Base-by-base conservation (phyloP, 371 early-diverging fungal genomes). In the Funneliformis caledonium region DNA sequence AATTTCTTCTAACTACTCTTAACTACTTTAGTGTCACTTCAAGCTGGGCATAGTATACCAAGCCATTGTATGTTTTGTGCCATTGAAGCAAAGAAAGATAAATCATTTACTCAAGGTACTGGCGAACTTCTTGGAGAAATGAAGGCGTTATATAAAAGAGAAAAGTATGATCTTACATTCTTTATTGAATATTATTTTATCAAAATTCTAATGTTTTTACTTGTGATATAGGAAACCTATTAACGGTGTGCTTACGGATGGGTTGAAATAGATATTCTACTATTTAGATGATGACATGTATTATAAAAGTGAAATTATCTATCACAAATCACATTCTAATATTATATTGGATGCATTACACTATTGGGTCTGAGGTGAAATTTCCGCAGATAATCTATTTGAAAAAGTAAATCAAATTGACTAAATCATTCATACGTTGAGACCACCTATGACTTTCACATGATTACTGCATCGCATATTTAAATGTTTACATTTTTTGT, bases 111-210 rank as follows among this genome's bases (percentile, higher is more conserved):
- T 22, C 26, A 65, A 65, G n/a, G 65, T 65, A 22, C 65, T 14
- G 65, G 65, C 14, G 65, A 65, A 65, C 65, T 65, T 65, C 26
- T 65, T 65, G 65, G 65, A 65, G 11, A 65, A 65, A 65, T 65
- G 65, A 65, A 65, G 65, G 65, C 14, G 22, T 22, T 65, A 65
- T 3, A 22, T 65, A 65, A 65, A 33, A 33, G 16, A 52, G 52
- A 33, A 65, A 65, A 65, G 65, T 37, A 33, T 65, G 37, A 33
- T 65, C 10, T 65, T 65, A 65, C 11, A 65, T 26, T 3, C 37
- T 65, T 65, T 3, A 22, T 33, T 26, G 14, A 4, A 62, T 62
- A 62, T 7, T 47, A 47, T 45, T 47, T 52, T 14, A 52, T 52
- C 52, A 52, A 52, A 52, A 52, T 52, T 14, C 52, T 52, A 52